Base-by-base conservation (phyloP, 164 flowering plant species). In the Protea cynaroides region DNA sequence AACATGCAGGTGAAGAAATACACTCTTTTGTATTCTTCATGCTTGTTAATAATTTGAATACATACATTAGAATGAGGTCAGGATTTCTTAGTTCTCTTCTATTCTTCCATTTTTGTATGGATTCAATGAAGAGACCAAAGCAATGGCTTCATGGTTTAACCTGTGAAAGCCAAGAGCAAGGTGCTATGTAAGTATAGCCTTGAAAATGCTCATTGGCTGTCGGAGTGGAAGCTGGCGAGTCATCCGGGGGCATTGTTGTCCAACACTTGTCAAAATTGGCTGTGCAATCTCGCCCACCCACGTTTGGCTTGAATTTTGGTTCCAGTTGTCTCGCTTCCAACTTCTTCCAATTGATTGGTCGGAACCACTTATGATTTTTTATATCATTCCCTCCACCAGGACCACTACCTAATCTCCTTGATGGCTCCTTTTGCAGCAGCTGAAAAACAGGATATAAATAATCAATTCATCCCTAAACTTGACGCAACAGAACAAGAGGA, bases 181-280 rank as follows among this genome's bases (percentile, higher is more conserved):
- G 89, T 14, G 91, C 88, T 37, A 84, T 81, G 55, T 87, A 89
- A 8, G 88, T 79, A 59, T 84, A 87, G 3, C 96, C 96, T 47
- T 84, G 81, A 56, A 90, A 87, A 74, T 83, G 84, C 65, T 78
- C 91, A 25, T 86, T 89, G 0, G 86, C 66, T 9, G 90, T 84
- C 21, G 97, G 94, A 1, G 90, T 90, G 4, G 89, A 73, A 53
- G 95, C 97, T 21, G 97, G 94, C 7, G 95, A 90, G 71, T 90
- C 95, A 64, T 82, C 81, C 18, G 72, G 67, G 17, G 95, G 90
- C 95, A 88, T 82, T 64, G 82, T 67, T 0, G 94, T 88, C 97
- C 97, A 90, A 71, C 94, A 86, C 37, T 64, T 54, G 56, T 88
- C 97, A 56, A 90, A 90, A 64, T 90, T 90, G 34, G 85, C 94